phyloP scores from a whole-genome alignment of 2,329 filamentous ascomycete genomes.

The Talaromyces sp. region DNA sequence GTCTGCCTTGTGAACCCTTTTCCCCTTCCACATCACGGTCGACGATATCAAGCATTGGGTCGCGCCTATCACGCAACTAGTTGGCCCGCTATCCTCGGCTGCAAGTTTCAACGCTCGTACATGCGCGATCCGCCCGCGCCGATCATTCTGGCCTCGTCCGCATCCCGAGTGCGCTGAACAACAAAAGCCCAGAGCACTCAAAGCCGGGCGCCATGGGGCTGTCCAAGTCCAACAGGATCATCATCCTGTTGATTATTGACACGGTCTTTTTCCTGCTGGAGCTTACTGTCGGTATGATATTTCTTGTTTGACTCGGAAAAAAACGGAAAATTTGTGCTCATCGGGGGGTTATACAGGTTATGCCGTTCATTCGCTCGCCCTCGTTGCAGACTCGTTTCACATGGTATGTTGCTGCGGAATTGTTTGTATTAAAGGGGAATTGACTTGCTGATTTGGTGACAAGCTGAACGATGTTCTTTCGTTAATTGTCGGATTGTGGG shows the following conservation, averaged over 20 bases:
- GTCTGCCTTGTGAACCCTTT: neutral
- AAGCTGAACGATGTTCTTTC: conserved; percentile 97
- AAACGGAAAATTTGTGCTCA: neutral
- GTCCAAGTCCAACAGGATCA: conserved; percentile 88
- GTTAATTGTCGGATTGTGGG: conserved; percentile 87
- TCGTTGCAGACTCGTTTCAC: conserved; percentile 96
- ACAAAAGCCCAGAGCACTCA: too few species aligned
- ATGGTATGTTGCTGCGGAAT: conserved; percentile 59
- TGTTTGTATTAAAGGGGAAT: neutral
- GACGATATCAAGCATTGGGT: neutral
- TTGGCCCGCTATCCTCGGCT: neutral
- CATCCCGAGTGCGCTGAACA: neutral
- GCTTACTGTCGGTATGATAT: conserved; percentile 62
- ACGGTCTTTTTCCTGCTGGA: conserved; percentile 85
- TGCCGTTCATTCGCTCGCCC: conserved; percentile 80
- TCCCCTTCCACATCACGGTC: neutral
- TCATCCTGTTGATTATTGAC: conserved; percentile 89
- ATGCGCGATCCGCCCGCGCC: neutral
- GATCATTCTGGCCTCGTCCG: neutral
- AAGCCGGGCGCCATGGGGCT: conserved; percentile 58
- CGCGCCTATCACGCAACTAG: neutral
- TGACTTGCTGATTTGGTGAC: neutral
- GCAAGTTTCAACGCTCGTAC: neutral
- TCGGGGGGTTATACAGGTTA: conserved; percentile 51
- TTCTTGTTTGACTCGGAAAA: neutral